Base-by-base conservation (phyloP, 768 basidiomycete species). In the Cantharellus anzutake region DNA sequence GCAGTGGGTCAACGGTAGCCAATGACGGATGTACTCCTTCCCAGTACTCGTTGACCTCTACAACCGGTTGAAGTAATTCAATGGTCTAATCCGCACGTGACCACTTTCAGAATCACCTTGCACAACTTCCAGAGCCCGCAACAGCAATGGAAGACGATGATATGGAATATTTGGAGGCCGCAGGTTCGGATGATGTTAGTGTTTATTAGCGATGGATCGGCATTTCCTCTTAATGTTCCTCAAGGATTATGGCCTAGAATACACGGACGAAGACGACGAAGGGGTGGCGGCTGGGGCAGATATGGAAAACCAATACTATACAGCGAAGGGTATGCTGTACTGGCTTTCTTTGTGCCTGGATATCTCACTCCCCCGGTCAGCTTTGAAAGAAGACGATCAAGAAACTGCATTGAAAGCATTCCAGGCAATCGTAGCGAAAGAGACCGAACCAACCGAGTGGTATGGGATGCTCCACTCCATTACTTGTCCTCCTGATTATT, bases 241-340 rank as follows among this genome's bases (percentile, higher is more conserved):
- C 53, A 57, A 58, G 89, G 90, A 91, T 67, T 96, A 96, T 71
- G 90, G 81, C 64, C 97, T 98, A 70, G 89, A 92, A 71, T 99
- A 97, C 71, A 93, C 92, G 50, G 93, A 91, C 70, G 84, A 80
- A 57, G 89, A 63, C 42, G 71, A 86, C 41, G 86, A 86, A 38
- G 86, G 78, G 38, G 81, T 86, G 65, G 77, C 80, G 1, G 85
- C 79, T 56, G 86, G 80, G 58, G 86, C 81, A 35, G 93, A 96
- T 71, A 81, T 96, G 51, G 96, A 99, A 74, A 99, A 99, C 68
- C 81, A 92, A 80, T 99, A 99, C 73, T 98, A 98, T 70, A 86
- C 83, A 56, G 96, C 96, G 5, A 99, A 99, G 71, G n/a, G 34
- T 3, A 51, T 51, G 11, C 5, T 29, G 34, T 2, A 41, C 40